These are phyloP conservation scores for Teratosphaeria destructans DNA, from an alignment of 2,329 filamentous ascomycete species.

Conservation along the genomic window DNA sequence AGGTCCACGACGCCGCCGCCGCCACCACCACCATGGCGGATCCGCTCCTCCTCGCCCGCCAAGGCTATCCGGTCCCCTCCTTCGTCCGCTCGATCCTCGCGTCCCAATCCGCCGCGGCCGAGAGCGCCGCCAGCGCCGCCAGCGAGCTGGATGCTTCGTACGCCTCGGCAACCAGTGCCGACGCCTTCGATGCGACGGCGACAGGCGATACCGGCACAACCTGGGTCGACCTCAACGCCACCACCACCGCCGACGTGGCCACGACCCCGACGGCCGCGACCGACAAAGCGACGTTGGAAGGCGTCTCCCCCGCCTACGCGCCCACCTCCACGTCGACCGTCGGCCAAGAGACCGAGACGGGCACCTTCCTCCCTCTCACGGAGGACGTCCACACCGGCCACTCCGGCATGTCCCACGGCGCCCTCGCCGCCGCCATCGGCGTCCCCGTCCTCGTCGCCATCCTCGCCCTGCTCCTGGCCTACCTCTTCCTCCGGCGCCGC, in stretches of 20 bases:
- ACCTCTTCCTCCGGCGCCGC: slow-evolving; percentile 14
- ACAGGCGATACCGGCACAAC: background rate
- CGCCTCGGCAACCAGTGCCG: background rate
- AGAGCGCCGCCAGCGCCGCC: background rate
- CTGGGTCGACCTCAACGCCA: background rate
- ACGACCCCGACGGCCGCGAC: background rate
- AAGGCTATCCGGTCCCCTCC: background rate
- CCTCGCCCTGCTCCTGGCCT: slow-evolving; percentile 4
- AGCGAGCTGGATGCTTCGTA: background rate
- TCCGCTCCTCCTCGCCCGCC: background rate
- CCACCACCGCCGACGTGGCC: background rate
- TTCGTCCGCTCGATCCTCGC: background rate
- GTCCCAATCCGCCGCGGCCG: background rate
- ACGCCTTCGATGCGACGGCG: background rate
- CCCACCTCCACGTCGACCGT: background rate
- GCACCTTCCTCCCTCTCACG: slow-evolving; percentile 2
- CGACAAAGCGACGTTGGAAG: background rate
- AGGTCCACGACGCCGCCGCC: background rate
- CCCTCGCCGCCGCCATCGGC: slow-evolving; percentile 14
- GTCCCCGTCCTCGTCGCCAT: slow-evolving; percentile 13
- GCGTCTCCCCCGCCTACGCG: background rate
- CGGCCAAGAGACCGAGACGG: background rate
- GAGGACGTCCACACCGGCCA: background rate
- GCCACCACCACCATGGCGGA: background rate
- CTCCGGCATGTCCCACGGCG: slow-evolving; percentile 11